A percentile compares a stretch with the other conserved stretches of the same genome.
Conservation (phyloP, 352 stramenopile species). For the Thraustochytrium sp. region DNA sequence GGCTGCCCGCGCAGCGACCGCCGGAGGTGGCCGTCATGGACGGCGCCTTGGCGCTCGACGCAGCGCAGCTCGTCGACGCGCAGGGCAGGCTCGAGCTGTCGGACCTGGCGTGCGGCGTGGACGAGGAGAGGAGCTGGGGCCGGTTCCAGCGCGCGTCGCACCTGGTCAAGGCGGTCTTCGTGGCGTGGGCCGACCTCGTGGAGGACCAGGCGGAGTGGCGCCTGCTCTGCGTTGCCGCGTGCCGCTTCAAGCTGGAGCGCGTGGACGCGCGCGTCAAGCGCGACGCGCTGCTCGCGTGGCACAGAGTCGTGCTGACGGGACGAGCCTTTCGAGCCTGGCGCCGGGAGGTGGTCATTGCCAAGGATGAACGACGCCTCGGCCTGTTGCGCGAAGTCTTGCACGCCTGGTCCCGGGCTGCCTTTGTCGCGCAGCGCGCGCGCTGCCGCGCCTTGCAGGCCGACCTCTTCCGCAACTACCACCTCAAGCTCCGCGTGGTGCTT, state of each 20-base stretch:
- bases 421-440: neutral
- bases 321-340: neutral
- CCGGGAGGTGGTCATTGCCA: neutral
- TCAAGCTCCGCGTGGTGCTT: neutral
- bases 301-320: neutral
- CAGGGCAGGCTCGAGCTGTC: no score
- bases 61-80: no score
- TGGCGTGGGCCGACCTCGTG: neutral
- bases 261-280: neutral
- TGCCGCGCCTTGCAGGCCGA: neutral
- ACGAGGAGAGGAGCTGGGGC: neutral
- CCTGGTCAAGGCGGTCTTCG: neutral
- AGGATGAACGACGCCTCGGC: no score
- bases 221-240: neutral
- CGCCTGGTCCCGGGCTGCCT: neutral
- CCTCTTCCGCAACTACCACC: neutral
- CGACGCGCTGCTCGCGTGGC: neutral
- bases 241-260: neutral
- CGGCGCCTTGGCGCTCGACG: no score
- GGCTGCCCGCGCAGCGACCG: no score
- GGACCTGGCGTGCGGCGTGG: no score
- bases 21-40: no score
- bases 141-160: neutral
- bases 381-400: neutral
- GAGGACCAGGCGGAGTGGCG: neutral